A percentile compares a stretch with the other conserved stretches of the same genome.
phyloP scores from a whole-genome alignment of 768 basidiomycete genomes.

The Russula sp. region DNA sequence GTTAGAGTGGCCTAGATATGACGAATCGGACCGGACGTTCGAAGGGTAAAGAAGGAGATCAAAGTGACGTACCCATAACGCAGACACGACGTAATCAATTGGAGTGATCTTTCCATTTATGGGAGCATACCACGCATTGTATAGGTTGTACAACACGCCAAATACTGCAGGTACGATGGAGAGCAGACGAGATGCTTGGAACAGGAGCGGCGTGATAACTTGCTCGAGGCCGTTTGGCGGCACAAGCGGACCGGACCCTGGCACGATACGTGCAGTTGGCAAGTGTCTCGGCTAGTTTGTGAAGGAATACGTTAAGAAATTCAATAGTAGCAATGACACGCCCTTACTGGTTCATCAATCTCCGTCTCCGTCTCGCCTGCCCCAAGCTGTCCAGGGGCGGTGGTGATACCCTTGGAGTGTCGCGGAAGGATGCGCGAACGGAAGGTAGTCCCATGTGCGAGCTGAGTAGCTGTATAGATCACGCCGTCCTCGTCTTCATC shows the following conservation, averaged over 20 bases:
- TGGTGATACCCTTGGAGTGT: slow-evolving; percentile 43
- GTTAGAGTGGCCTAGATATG: slow-evolving; percentile 68
- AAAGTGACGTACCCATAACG: slow-evolving; percentile 56
- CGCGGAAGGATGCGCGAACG: slow-evolving; percentile 20
- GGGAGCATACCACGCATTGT: slow-evolving; percentile 47
- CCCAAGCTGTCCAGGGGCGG: slow-evolving; percentile 50
- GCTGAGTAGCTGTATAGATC: slow-evolving; percentile 19
- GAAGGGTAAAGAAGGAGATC: background rate
- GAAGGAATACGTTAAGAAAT: slow-evolving; percentile 5
- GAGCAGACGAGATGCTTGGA: slow-evolving; percentile 63
- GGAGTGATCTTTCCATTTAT: slow-evolving; percentile 33
- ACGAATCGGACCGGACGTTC: background rate
- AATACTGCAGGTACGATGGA: slow-evolving; percentile 67
- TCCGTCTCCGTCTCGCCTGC: slow-evolving; percentile 80
- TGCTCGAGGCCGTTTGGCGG: slow-evolving; percentile 43
- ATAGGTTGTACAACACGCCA: slow-evolving; percentile 59
- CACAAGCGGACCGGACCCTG: slow-evolving; percentile 44
- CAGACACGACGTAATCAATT: slow-evolving; percentile 60
- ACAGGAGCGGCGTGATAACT: slow-evolving; percentile 52
- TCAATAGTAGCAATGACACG: background rate
- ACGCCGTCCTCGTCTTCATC: slow-evolving; percentile 15
- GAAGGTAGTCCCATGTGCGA: slow-evolving; percentile 7
- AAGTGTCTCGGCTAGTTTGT: slow-evolving; percentile 50
- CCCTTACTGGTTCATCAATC: slow-evolving; percentile 64
- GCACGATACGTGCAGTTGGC: slow-evolving; percentile 60